Conservation (phyloP, 2,329 filamentous ascomycete species). For the Ceratocystis lukuohia region DNA sequence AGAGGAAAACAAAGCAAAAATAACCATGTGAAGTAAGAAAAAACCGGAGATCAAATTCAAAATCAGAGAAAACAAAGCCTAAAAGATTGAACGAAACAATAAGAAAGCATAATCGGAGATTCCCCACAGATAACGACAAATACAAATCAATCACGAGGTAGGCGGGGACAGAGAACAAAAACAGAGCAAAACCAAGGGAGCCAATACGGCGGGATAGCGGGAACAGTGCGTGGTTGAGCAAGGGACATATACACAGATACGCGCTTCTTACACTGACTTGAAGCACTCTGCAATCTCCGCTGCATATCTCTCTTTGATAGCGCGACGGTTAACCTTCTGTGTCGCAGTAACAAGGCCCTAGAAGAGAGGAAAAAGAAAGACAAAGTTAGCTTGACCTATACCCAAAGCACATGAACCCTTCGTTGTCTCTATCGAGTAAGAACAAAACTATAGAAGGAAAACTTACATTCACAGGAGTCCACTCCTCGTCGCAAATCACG, state of each 20-base stretch:
- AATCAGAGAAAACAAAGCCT: not conserved
- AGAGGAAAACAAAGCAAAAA: not conserved
- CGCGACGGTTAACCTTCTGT: conserved; percentile 45
- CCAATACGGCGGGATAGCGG: not conserved
- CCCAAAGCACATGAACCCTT: not conserved
- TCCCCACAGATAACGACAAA: not conserved
- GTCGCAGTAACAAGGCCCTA: conserved; percentile 49
- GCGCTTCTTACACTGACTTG: conserved; percentile 22
- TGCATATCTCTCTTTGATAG: conserved; percentile 37
- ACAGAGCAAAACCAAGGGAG: not conserved
- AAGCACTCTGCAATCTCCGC: conserved; percentile 36
- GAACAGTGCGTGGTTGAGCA: not conserved
- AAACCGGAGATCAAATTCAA: not conserved
- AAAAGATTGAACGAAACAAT: not conserved
- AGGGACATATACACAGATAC: not conserved
- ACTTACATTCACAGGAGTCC: conserved; percentile 74
- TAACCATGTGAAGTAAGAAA: not conserved
- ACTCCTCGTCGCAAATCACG: conserved; percentile 71
- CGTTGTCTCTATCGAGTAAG: not conserved
- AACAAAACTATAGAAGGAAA: not conserved
- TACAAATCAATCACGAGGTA: not conserved
- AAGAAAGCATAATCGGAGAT: not conserved
- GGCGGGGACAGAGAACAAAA: not conserved
- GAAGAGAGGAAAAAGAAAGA: not conserved
- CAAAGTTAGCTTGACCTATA: conserved; percentile 21